Percentiles rank a stretch among this genome's conserved stretches.
These are phyloP conservation scores for Serpula lacrymans DNA, from an alignment of 768 basidiomycete species.

Conservation along the genomic window DNA sequence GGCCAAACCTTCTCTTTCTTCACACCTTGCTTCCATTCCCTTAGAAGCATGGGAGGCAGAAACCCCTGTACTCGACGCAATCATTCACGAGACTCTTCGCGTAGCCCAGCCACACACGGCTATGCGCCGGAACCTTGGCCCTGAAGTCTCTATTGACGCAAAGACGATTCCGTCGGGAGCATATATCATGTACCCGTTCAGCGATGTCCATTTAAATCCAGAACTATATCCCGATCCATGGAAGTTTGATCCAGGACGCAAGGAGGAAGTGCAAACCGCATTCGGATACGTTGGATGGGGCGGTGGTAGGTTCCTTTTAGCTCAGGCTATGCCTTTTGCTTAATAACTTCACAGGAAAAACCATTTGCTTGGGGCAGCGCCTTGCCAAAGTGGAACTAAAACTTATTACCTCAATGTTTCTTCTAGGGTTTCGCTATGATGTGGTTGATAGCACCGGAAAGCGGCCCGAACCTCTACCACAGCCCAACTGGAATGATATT, in stretches of 20 bases:
- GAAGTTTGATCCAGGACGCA: slow-evolving; percentile 64
- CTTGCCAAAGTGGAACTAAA: slow-evolving; percentile 75
- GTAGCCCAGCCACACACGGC: slow-evolving; percentile 78
- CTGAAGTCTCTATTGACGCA: slow-evolving; percentile 64
- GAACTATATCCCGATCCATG: slow-evolving; percentile 73
- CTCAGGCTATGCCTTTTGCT: slow-evolving; percentile 15
- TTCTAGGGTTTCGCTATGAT: slow-evolving; percentile 59
- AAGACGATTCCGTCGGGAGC: slow-evolving; percentile 70
- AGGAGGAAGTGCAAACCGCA: slow-evolving; percentile 44
- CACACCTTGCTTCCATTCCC: slow-evolving; percentile 56
- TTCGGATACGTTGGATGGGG: slow-evolving; percentile 77
- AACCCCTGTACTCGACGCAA: slow-evolving; percentile 67
- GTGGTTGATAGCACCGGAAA: slow-evolving; percentile 54
- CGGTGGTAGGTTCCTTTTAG: slow-evolving; percentile 51
- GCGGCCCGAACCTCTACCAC: slow-evolving; percentile 42
- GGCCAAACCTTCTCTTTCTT: slow-evolving; percentile 32
- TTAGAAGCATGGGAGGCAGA: slow-evolving; percentile 67
- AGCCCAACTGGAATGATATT: slow-evolving; percentile 78
- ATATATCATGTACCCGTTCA: slow-evolving; percentile 77
- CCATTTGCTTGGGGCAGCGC: slow-evolving; percentile 67
- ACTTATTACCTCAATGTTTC: slow-evolving; percentile 62
- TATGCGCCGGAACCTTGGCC: slow-evolving; percentile 77
- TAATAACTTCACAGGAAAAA: slow-evolving; percentile 48
- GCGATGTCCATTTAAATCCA: slow-evolving; percentile 72
- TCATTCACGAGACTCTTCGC: slow-evolving; percentile 75